phyloP scores from a whole-genome alignment of 2,329 filamentous ascomycete genomes.

The Verticillium tricorpus region DNA sequence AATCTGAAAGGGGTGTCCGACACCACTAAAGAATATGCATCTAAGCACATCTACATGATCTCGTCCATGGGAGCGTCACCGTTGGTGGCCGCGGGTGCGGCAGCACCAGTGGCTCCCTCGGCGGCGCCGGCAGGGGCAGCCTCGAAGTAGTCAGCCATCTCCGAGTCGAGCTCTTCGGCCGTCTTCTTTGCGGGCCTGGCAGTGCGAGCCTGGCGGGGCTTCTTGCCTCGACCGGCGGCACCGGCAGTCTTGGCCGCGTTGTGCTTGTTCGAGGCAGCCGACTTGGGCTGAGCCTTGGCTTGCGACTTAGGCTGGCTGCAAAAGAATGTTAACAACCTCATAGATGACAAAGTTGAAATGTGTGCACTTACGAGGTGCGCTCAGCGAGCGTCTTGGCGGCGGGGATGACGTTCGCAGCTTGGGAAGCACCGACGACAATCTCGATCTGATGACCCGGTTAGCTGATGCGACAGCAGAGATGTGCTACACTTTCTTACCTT shows the following conservation, averaged over 20 bases:
- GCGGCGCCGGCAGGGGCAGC: slow-evolving; percentile 39
- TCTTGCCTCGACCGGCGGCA: slow-evolving; percentile 46
- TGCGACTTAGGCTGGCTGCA: slow-evolving; percentile 61
- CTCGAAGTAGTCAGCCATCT: slow-evolving; percentile 95
- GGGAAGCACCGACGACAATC: slow-evolving; percentile 76
- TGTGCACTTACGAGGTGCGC: slow-evolving; percentile 62
- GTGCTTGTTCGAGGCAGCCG: slow-evolving; percentile 70
- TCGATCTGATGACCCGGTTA: slow-evolving; percentile 62
- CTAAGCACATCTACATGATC: slow-evolving; percentile 39
- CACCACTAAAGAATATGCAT: neutral
- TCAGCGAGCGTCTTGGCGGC: slow-evolving; percentile 72
- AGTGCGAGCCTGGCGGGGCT: slow-evolving; percentile 51
- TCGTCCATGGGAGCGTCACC: slow-evolving; percentile 64
- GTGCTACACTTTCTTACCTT: slow-evolving; percentile 56
- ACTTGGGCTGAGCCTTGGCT: slow-evolving; percentile 76
- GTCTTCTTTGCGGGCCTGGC: slow-evolving; percentile 78
- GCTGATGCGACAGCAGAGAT: neutral
- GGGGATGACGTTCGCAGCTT: slow-evolving; percentile 62
- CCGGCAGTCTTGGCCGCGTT: slow-evolving; percentile 38
- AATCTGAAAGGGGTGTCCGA: neutral
- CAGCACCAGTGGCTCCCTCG: slow-evolving; percentile 38
- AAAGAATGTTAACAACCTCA: slow-evolving; percentile 17
- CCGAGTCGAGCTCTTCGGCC: slow-evolving; percentile 88
- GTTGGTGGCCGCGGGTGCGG: slow-evolving; percentile 36
- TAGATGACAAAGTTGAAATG: slow-evolving; percentile 13